Evolutionary conservation across 805 yeast species (phyloP), one percentile per base, ranked within the genome.

Genomic region (Crinitomyces ghanaensis): DNA sequence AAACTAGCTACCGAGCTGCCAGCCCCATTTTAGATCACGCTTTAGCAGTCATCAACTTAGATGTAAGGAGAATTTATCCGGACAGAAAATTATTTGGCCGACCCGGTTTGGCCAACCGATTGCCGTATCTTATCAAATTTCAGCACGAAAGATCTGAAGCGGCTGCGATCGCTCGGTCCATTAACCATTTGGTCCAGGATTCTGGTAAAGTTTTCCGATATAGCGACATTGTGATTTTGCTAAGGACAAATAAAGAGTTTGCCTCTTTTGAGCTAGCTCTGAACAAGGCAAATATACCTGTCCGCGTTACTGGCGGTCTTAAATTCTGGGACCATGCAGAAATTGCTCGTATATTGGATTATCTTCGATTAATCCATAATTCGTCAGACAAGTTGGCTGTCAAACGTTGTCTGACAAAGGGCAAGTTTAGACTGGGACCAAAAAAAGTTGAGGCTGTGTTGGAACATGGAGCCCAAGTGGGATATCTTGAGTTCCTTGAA

Each of bases 261-360:
- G n/a, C n/a, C n/a, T 66, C 77, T 6, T 65, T 62, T 40, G 95
- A 85, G 48, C 67, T 66, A 20, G 78, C 72, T 13, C 56, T 88
- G 16, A 61, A 71, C 1, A 63, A 57, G 30, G 51, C 55, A 2
- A 59, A 68, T 3, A 66, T 85, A 2, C 85, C 91, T 0, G 80
- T 81, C 46, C 56, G 58, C 6, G 66, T 85, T 37, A 63, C 79
- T 0, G 75, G 77, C 33, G 95, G 95, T 0, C 63, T 63, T 28
- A 76, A 84, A 1, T 81, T 84, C 46, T 82, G 93, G 88, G 83
- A 79, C 26, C 54, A 77, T 26, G 70, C 69, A 36, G 94, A 82
- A 46, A 74, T 83, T 11, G 60, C 63, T 15, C 56, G 70, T 1
- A 63, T 81, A 37, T 39, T 84, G 27, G 80, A 77, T 47, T 73